Percentiles rank a stretch among this genome's conserved stretches.
These are phyloP conservation scores for Manihot esculenta DNA, from an alignment of 441 rosid genomes.

Conservation along the genomic window DNA sequence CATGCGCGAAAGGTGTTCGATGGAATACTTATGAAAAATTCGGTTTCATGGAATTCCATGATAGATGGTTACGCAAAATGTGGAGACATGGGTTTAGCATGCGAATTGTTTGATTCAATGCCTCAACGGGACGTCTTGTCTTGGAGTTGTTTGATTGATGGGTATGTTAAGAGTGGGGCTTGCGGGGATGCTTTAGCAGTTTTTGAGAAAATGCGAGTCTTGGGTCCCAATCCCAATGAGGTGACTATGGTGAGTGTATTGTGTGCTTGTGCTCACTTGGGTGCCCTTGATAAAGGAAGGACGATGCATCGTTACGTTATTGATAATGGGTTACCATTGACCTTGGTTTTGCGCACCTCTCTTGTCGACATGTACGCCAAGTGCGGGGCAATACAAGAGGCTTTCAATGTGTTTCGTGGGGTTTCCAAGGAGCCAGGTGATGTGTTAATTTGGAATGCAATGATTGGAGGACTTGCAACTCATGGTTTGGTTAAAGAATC, in stretches of 20 bases:
- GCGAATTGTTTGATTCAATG: constrained; percentile 59
- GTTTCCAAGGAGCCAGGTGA: constrained; percentile 36
- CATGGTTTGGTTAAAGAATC: constrained; percentile 66
- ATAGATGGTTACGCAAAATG: constrained; percentile 71
- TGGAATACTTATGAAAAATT: constrained; percentile 49
- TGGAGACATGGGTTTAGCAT: constrained; percentile 50
- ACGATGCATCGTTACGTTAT: constrained; percentile 50
- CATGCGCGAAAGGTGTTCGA: constrained; percentile 60
- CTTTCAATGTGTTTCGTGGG: constrained; percentile 49
- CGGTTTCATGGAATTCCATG: constrained; percentile 78
- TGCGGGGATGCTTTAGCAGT: constrained; percentile 55
- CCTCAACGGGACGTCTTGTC: constrained; percentile 64
- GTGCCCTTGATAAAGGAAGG: constrained; percentile 63
- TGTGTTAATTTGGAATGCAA: constrained; percentile 79
- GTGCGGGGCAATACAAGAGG: constrained; percentile 71
- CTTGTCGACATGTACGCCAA: constrained; percentile 91
- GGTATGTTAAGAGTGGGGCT: constrained; percentile 59
- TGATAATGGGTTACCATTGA: constrained; percentile 45
- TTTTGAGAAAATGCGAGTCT: constrained; percentile 51
- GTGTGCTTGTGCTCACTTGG: constrained; percentile 83
- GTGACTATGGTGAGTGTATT: constrained; percentile 83
- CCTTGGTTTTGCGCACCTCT: constrained; percentile 60
- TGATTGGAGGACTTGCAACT: constrained; percentile 79
- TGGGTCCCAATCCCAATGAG: constrained; percentile 59
- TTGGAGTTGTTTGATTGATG: constrained; percentile 82